Evolutionary conservation across 1,139 yeast genomes (phyloP), one percentile per base, ranked within the genome.

Genomic region (Diutina pseudorugosa): DNA sequence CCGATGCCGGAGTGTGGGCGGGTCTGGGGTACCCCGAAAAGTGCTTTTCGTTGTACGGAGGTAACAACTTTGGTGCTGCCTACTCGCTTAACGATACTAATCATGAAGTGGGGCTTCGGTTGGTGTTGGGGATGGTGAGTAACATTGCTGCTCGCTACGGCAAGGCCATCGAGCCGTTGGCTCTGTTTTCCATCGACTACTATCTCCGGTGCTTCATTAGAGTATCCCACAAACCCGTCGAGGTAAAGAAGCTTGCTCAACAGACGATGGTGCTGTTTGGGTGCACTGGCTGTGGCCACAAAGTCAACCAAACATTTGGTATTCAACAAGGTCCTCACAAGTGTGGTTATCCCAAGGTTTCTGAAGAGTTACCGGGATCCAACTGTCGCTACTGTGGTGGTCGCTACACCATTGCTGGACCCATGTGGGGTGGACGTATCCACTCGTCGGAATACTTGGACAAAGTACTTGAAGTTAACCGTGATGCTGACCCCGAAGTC

Each of bases 21-120:
- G 98, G 98, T 6, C 84, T 85, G 57, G 94, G 96, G 16, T 91
- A 91, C 65, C 98, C 98, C 0, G 99, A 93, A 61, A 93, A 93
- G 66, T 93, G 98, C 66, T 93, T 83, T 71, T 90, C 97, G 0
- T 74, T 87, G 36, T 93, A 93, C 64, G 98, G 98, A n/a, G 79
- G 79, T 2, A 69, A 72, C 60, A 74, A 74, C 57, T 72, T 74
- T 57, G 98, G 98, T 20, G 84, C 82, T 53, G 83, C 91, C 47
- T 72, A 84, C 61, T 82, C 88, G 63, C 77, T 82, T 43, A 80
- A 81, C 56, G 97, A 88, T 62, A 82, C 91, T 42, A 85, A 93
- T 51, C 98, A 93, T 67, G 99, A 93, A 66, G 86, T 90, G 36
- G 98, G 98, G 0, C 72, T 93, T 53, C 73, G 99, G 59, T 73